phyloP scores from a whole-genome alignment of 148 eudicot genomes.

The Rhododendron molle region DNA sequence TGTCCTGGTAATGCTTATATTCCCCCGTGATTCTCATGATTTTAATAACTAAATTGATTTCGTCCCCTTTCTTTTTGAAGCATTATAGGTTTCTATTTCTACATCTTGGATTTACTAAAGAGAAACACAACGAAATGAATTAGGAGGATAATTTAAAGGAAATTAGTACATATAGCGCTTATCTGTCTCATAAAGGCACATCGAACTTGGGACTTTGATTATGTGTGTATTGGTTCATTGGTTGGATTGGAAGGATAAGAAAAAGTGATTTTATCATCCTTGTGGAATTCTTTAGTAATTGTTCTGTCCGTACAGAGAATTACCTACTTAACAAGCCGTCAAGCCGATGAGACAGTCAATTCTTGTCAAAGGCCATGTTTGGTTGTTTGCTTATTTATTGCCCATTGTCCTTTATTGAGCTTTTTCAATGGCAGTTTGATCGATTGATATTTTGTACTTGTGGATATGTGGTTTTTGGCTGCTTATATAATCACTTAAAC shows the following conservation, averaged over 20 bases:
- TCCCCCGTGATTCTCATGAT: not conserved
- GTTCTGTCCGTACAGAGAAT: not conserved
- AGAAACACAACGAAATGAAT: not conserved
- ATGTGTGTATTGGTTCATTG: not conserved
- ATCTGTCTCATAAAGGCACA: no score
- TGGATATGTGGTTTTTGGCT: not conserved
- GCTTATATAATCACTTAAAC: not conserved
- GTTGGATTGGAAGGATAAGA: not conserved
- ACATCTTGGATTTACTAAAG: not conserved
- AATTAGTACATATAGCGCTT: no score
- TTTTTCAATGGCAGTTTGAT: not conserved
- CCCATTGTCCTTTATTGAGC: no score
- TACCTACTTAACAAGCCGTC: not conserved
- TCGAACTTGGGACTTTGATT: not conserved
- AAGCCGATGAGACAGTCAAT: no score
- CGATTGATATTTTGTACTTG: not conserved
- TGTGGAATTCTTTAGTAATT: not conserved
- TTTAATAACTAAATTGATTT: not conserved
- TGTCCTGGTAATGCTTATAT: constrained; percentile 51
- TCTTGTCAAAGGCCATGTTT: not conserved
- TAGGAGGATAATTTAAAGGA: not conserved
- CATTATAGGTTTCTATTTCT: not conserved
- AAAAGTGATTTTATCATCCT: not conserved
- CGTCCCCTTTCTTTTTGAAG: not conserved
- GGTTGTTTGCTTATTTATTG: not conserved